Base-by-base conservation (phyloP, 371 early-diverging fungal genomes). In the Mortierella sp. region DNA sequence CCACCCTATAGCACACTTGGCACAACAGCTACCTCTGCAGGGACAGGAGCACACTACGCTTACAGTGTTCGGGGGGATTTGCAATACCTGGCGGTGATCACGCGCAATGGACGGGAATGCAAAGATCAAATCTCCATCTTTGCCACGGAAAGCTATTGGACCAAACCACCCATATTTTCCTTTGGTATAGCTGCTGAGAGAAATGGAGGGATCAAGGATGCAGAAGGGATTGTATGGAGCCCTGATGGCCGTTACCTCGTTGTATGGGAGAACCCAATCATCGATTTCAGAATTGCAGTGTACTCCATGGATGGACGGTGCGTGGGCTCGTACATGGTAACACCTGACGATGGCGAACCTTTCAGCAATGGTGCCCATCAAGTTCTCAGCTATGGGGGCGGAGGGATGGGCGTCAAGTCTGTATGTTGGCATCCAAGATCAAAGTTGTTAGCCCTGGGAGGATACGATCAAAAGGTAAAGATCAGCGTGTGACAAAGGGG, bases 401-500 rank as follows among this genome's bases (percentile, higher is more conserved):
- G 64, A 0, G 67, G 73, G 13, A 70, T 76, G 78, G 78, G 78
- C 2, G 67, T 76, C 52, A 76, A 76, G 47, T 66, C 67, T 47
- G 60, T 70, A 14, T 70, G 71, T 31, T 76, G 78, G 78, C 78
- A 76, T 52, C 78, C 78, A 14, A 45, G 51, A 6, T 76, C 78
- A 34, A 76, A 76, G 27, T 34, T 76, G 30, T 46, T 76, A 19
- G 78, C 66, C 1, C 47, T 76, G 18, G 78, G 78, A 21, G 78
- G 78, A 23, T 76, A 76, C 38, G 78, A 76, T 19, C 69, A 68
- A 58, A 74, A 74, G 62, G 74, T 74, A 58, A 59, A n/a, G 26
- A 2, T 4, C 23, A 49, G 7, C 2, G 3, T 23, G 18, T 5
- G 0, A 57, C 28, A 10, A n/a, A 13, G 21, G n/a, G n/a, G n/a